Base-by-base conservation (phyloP, 257 asterid species). In the Solanum paucissectum region DNA sequence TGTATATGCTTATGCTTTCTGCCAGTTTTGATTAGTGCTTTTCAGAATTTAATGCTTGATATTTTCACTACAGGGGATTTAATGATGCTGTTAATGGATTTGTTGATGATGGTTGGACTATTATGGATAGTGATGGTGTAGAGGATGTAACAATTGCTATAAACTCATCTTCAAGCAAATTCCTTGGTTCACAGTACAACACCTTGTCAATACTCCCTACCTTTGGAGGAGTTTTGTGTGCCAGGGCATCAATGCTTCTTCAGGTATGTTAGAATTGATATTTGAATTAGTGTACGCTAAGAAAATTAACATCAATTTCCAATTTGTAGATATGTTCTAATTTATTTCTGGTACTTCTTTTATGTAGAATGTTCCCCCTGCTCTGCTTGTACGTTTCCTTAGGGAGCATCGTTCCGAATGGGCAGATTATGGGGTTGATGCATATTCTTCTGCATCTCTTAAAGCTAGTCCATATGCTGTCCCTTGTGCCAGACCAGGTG, bases 161-260 rank as follows among this genome's bases (percentile, higher is more conserved):
- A 25, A 97, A 97, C 89, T 90, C 96, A 1, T 92, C 98, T 88
- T 97, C 98, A 12, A 94, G 92, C 92, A 97, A 96, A 90, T 90
- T 95, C 88, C 91, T 94, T 25, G 95, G 99, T 40, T 91, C 98
- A 25, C 98, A 95, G 74, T 89, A 91, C 75, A 91, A 94, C 88
- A 88, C 92, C 52, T 82, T 95, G 91, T 93, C 98, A 12, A 90
- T 94, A 93, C 96, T 93, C 83, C 97, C 98, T 3, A 91, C 96
- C 21, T 91, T 93, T 84, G 99, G 98, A 8, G 99, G 99, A 84
- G 95, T 97, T 87, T 93, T 97, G 77, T 97, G 99, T 66, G 99
- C 99, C 34, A 93, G 97, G 76, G 98, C 99, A 52, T 96, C 99
- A 9, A 97, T 97, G 99, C 98, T 97, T 92, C 98, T 97, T 87